These are phyloP conservation scores for Boletus rubescentipes DNA, from an alignment of 768 basidiomycete genomes.

Conservation along the genomic window DNA sequence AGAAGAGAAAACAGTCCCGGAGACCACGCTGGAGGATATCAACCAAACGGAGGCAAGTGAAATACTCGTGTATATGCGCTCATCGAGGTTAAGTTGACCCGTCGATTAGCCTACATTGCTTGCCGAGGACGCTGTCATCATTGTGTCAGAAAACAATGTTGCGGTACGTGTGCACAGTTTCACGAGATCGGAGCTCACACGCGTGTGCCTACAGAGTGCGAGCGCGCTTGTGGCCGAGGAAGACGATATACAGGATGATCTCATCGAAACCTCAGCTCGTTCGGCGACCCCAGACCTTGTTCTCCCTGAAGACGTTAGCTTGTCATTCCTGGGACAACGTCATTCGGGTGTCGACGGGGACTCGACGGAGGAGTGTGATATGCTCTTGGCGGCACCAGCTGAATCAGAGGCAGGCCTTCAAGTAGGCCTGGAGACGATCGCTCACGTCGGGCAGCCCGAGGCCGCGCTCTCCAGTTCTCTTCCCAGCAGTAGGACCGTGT, in stretches of 20 bases:
- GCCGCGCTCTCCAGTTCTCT: neutral
- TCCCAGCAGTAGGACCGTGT: conserved; percentile 15
- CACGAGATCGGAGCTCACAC: neutral
- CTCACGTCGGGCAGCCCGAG: conserved; percentile 14
- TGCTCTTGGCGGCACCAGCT: conserved; percentile 2
- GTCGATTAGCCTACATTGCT: neutral
- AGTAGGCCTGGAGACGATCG: neutral
- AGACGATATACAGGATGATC: neutral
- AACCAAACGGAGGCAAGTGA: neutral
- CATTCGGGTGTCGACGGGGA: conserved; percentile 2
- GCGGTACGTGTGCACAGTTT: neutral
- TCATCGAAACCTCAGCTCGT: neutral
- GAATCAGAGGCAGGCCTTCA: conserved; percentile 11
- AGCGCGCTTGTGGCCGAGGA: neutral
- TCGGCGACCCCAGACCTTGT: conserved; percentile 14
- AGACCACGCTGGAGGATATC: neutral
- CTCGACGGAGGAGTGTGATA: conserved; percentile 18
- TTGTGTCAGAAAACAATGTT: neutral
- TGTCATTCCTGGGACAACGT: neutral
- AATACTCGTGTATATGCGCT: neutral
- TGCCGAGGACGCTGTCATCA: too few relatives aligned
- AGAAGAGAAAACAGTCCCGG: neutral
- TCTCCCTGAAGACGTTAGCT: conserved; percentile 9
- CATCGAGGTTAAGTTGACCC: neutral
- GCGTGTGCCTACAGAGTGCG: neutral